Conservation (phyloP, 2,329 filamentous ascomycete species). For the Diaporthe helianthi region DNA sequence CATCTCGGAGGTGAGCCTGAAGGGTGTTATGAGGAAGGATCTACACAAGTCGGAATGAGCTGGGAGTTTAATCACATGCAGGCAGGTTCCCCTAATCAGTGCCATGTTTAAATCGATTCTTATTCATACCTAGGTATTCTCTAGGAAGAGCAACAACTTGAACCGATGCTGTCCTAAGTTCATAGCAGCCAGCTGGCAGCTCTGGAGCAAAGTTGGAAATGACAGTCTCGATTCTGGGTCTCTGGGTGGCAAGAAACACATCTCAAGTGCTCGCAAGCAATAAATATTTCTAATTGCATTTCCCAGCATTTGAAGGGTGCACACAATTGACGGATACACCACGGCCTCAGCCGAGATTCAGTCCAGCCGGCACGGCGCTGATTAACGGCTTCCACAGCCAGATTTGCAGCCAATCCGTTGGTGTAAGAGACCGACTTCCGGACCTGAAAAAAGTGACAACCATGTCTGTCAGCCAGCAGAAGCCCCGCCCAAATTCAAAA, state of each 20-base stretch:
- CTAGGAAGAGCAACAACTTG: too few relatives aligned
- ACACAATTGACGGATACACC: neutral
- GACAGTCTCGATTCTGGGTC: too few relatives aligned
- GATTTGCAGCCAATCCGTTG: neutral
- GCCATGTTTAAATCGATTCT: neutral
- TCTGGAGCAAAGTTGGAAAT: too few relatives aligned
- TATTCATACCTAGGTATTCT: neutral
- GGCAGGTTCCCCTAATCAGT: neutral
- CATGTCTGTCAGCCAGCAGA: neutral
- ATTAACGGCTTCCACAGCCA: neutral
- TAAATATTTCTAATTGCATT: too few relatives aligned
- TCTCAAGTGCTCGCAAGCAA: too few relatives aligned
- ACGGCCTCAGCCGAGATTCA: neutral
- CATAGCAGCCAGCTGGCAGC: too few relatives aligned
- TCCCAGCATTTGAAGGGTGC: too few relatives aligned
- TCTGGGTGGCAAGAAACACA: too few relatives aligned
- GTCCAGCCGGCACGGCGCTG: neutral
- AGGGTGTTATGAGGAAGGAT: constrained; percentile 12
- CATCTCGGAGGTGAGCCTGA: constrained; percentile 13
- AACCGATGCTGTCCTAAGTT: too few relatives aligned
- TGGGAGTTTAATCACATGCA: too few relatives aligned
- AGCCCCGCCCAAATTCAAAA: neutral
- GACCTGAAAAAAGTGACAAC: neutral
- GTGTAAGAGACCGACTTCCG: neutral
- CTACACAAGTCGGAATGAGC: neutral